These are phyloP conservation scores for Fraxinus latifolia DNA, from an alignment of 305 asterid genomes.

Conservation along the genomic window DNA sequence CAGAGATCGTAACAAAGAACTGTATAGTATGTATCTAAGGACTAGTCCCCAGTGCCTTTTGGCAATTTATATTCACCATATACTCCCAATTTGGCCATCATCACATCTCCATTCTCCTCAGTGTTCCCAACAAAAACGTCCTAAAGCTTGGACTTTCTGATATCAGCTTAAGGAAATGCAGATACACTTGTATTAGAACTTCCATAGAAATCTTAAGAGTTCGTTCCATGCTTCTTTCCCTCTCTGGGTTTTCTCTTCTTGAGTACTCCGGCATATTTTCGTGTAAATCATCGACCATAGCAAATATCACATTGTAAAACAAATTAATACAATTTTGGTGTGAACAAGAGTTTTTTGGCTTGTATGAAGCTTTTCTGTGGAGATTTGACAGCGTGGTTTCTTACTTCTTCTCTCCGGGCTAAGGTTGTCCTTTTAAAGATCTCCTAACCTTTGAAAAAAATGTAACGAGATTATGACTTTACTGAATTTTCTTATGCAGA, in stretches of 20 bases:
- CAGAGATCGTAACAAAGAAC: neutral
- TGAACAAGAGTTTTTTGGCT: slow-evolving; percentile 64
- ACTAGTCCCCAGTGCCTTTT: slow-evolving; percentile 29
- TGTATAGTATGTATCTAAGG: neutral
- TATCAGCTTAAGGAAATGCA: slow-evolving; percentile 59
- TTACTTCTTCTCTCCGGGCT: slow-evolving; percentile 75
- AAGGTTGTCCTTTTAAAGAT: slow-evolving; percentile 73
- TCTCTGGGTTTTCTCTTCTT: slow-evolving; percentile 70
- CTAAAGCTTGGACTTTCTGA: slow-evolving; percentile 66
- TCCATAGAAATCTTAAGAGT: slow-evolving; percentile 70
- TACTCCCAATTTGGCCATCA: slow-evolving; percentile 72
- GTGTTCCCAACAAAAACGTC: slow-evolving; percentile 68
- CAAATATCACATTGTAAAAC: slow-evolving; percentile 63
- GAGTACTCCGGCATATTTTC: slow-evolving; percentile 88
- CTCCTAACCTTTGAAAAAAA: slow-evolving; percentile 70
- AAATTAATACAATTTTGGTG: slow-evolving; percentile 61
- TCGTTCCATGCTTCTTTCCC: slow-evolving; percentile 81
- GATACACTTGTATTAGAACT: slow-evolving; percentile 59
- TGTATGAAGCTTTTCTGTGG: slow-evolving; percentile 58
- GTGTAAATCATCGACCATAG: slow-evolving; percentile 79
- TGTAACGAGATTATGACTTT: slow-evolving; percentile 47
- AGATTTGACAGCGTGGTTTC: slow-evolving; percentile 81
- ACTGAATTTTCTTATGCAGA: slow-evolving; percentile 45
- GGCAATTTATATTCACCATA: slow-evolving; percentile 64
- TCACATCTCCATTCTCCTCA: slow-evolving; percentile 79